phyloP scores from a whole-genome alignment of 1,284 basidiomycete species.

The Sanghuangporus sanghuang region DNA sequence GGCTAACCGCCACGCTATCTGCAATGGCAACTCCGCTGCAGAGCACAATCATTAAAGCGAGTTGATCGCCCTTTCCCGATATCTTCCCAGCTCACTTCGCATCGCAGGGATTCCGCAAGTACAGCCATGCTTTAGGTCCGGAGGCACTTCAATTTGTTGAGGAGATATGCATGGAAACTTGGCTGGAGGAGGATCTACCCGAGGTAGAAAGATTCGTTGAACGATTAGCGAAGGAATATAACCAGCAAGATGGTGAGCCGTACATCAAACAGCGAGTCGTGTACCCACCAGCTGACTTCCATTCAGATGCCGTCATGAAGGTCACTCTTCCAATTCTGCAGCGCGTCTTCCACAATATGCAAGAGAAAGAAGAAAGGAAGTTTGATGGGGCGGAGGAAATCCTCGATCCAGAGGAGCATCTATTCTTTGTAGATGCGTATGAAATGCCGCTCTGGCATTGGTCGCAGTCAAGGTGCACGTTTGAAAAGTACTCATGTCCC shows the following conservation, averaged over 20 bases:
- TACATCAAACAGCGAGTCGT: neutral
- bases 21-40: neutral
- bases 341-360: constrained; percentile 78
- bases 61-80: neutral
- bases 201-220: constrained; percentile 80
- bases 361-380: constrained; percentile 61
- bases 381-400: constrained; percentile 52
- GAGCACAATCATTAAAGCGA: neutral
- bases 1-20: neutral
- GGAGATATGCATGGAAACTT: constrained; percentile 59
- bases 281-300: constrained; percentile 22
- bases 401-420: constrained; percentile 80
- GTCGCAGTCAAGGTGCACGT: constrained; percentile 79
- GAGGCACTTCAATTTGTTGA: constrained; percentile 68
- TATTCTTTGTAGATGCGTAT: constrained; percentile 86
- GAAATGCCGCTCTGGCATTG: constrained; percentile 93
- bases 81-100: neutral
- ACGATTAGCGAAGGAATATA: constrained; percentile 83
- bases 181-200: constrained; percentile 49
- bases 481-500: constrained; percentile 60
- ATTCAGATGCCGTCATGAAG: constrained; percentile 72
- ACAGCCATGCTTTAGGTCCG: constrained; percentile 76
- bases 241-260: constrained; percentile 82
- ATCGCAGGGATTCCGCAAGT: constrained; percentile 76
- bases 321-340: constrained; percentile 69